Evolutionary conservation across 169 alveolate species (phyloP), one percentile per base, ranked within the genome.

Genomic region (Plasmodium sp.): DNA sequence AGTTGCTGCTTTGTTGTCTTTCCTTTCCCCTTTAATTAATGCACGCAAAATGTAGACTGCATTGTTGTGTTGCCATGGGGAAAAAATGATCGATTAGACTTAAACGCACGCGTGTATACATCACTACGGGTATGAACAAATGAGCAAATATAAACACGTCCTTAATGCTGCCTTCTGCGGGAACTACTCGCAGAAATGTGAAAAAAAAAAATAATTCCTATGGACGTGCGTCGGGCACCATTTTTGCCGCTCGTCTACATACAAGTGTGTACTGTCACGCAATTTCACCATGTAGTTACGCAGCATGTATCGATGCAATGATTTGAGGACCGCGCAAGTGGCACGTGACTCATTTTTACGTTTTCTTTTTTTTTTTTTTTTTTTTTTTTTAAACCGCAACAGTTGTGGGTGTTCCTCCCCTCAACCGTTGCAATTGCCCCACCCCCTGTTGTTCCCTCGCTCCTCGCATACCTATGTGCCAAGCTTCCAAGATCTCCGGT

Each of bases 401-500:
- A 62, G 77, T 62, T 62, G 36, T 62, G 36, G 36, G n/a, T 18
- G 33, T 62, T 2, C 36, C 16, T 18, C 77, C 77, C 16, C 12
- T 16, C 16, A 16, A 22, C 77, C 56, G 48, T 45, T 45, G 33
- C 56, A 77, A 39, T 34, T n/a, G 41, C 18, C 31, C 84, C 48
- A 34, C 27, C 16, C 18, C 45, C 22, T 73, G 6, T 34, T 16
- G 54, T 5, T 81, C 36, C 72, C 16, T 16, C n/a, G 5, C 51
- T 54, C 22, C 31, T 56, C n/a, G 48, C 43, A 56, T 83, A 45
- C 81, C 74, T 83, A 67, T 67, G 16, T 56, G 9, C 62, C 27
- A 12, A 83, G 27, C 62, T 83, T 58, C 36, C 48, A 58, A 56
- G 91, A 39, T 84, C 36, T 71, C 54, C 77, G 43, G 18, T 84